Base-by-base conservation (phyloP, 164 flowering plant genomes). In the Dillenia turbinata region DNA sequence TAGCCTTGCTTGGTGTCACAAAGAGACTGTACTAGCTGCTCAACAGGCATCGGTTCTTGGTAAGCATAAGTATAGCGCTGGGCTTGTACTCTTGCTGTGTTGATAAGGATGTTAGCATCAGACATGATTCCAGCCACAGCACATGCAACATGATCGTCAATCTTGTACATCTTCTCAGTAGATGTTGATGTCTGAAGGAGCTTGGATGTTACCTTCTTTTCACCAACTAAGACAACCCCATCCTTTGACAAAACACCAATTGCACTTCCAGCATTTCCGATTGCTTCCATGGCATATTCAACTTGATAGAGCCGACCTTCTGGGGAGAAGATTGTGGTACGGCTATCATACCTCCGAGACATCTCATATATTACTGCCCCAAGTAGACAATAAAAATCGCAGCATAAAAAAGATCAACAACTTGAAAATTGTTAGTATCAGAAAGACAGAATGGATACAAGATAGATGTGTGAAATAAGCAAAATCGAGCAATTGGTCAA, bases 111-210 rank as follows among this genome's bases (percentile, higher is more conserved):
- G 78, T 84, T 84, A 57, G 89, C 89, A 75, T 85, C 90, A 55
- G 90, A 85, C 90, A 85, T 85, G 10, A 83, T 85, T 43, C 90
- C 90, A 62, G 90, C 90, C 40, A 85, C 90, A 52, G 84, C 87
- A 77, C 90, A 85, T 0, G 87, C 90, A 12, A 85, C 79, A 57
- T 85, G 90, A 66, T 85, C 84, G 62, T 85, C 90, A 22, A 85
- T 79, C 71, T 85, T 85, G 79, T 85, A 85, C 90, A 83, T 85
- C 69, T 85, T 85, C 75, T 83, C 88, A 6, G 81, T 72, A 46
- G 88, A 77, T 5, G 81, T 71, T 2, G 83, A 83, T 59, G 85
- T 79, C 63, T 83, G 83, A 9, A 80, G 79, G 17, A 83, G 87
- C 58, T 83, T 83, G 63, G 85, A 80, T 33, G 83, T 83, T 13